These are phyloP conservation scores for Saitozyma podzolica DNA, from an alignment of 768 basidiomycete genomes.

Conservation along the genomic window DNA sequence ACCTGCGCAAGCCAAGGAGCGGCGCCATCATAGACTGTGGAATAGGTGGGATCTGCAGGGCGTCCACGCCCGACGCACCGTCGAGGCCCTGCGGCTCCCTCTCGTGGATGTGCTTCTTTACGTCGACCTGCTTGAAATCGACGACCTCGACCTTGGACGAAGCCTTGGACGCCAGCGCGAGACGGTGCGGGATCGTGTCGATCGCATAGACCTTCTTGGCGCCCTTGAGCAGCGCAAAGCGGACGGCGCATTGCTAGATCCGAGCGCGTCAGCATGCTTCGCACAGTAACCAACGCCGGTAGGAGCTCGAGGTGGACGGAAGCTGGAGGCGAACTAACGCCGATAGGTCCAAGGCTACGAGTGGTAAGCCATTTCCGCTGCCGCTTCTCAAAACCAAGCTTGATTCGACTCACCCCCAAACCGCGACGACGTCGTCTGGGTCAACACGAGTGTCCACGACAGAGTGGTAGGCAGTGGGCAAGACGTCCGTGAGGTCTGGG, in stretches of 20 bases:
- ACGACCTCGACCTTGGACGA: conserved; percentile 59
- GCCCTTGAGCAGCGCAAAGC: conserved; percentile 68
- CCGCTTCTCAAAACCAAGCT: not conserved
- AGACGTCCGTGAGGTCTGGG: conserved; percentile 56
- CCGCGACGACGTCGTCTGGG: conserved; percentile 67
- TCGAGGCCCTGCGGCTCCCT: conserved; percentile 60
- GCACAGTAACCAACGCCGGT: not conserved
- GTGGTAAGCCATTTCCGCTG: not conserved
- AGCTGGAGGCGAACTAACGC: conserved; percentile 39
- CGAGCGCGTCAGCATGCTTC: conserved; percentile 12
- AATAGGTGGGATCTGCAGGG: conserved; percentile 19
- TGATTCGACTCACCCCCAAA: conserved; percentile 61
- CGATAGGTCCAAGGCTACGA: conserved; percentile 64
- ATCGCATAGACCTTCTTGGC: conserved; percentile 71
- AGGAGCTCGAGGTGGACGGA: no score
- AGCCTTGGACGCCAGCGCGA: conserved; percentile 56
- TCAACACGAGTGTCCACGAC: conserved; percentile 74
- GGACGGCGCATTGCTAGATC: conserved; percentile 57
- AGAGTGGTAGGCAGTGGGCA: conserved; percentile 72
- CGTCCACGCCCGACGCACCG: conserved; percentile 54
- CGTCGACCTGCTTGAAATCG: conserved; percentile 62
- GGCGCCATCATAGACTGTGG: not conserved
- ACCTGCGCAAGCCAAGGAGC: not conserved
- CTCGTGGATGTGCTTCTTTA: conserved; percentile 63
- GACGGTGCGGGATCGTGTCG: conserved; percentile 62